These are phyloP conservation scores for Pseudotulostoma volvatum DNA, from an alignment of 495 filamentous ascomycete genomes.

Conservation along the genomic window DNA sequence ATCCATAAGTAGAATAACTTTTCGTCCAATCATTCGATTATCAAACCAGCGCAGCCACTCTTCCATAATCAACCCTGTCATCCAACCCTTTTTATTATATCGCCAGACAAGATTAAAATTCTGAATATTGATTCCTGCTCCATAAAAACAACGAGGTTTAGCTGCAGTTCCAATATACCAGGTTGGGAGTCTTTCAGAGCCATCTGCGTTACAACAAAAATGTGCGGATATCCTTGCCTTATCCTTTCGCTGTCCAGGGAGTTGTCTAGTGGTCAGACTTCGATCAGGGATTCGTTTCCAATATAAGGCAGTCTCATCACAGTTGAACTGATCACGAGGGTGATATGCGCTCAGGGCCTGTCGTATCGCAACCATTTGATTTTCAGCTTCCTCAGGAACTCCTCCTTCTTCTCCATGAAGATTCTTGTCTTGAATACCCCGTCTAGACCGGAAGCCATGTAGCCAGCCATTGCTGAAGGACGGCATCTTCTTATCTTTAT, in stretches of 20 bases:
- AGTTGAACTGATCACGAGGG: constrained; percentile 14
- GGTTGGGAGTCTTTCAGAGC: constrained; percentile 8
- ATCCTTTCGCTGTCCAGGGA: constrained; percentile 7
- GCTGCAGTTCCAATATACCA: constrained; percentile 15
- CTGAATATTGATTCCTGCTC: constrained; percentile 7
- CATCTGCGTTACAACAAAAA: constrained; percentile 11
- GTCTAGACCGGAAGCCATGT: constrained; percentile 8
- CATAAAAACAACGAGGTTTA: constrained; percentile 6
- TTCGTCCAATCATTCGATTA: constrained; percentile 9
- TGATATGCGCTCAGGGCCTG: constrained; percentile 2
- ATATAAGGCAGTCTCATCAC: constrained; percentile 15
- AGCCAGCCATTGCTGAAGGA: constrained; percentile 10
- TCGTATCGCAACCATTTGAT: constrained; percentile 6
- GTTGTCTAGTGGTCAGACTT: constrained; percentile 4
- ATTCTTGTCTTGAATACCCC: constrained; percentile 2
- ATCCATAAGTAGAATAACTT: constrained; percentile 16
- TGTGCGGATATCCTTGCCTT: constrained; percentile 10
- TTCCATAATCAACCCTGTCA: constrained; percentile 12
- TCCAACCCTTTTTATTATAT: constrained; percentile 14
- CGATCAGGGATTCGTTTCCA: constrained; percentile 12
- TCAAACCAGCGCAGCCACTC: constrained; percentile 18
- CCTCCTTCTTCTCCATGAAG: constrained; percentile 1
- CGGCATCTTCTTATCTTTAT: constrained; percentile 3
- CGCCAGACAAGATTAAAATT: constrained; percentile 8
- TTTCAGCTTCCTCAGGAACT: neutral